A percentile compares a stretch with the other conserved stretches of the same genome.
Conservation (phyloP, 202 grass and related monocot species). For the Hordeum pubiflorum region DNA sequence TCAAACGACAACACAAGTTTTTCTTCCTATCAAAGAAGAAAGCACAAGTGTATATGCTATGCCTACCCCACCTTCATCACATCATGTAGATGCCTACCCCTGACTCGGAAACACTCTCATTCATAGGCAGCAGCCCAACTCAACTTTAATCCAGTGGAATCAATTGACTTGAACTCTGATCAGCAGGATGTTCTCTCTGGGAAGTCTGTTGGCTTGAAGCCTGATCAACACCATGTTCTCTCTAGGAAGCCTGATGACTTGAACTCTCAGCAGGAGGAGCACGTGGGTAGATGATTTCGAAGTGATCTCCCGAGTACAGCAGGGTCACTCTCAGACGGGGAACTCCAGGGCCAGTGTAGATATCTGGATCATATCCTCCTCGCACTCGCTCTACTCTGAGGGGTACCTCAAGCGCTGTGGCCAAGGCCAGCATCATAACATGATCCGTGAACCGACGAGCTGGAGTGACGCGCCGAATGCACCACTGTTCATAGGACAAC, state of each 20-base stretch:
- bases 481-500: slow-evolving; percentile 33
- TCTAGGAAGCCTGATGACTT: neutral
- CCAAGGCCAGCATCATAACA: slow-evolving; percentile 21
- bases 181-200: neutral
- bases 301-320: slow-evolving; percentile 19
- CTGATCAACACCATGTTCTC: neutral
- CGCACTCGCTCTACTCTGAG: slow-evolving; percentile 11
- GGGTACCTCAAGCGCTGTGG: slow-evolving; percentile 1
- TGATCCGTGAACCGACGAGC: neutral
- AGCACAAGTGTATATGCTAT: neutral
- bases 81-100: neutral
- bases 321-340: slow-evolving; percentile 23
- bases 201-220: neutral
- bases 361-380: neutral
- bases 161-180: neutral
- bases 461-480: neutral
- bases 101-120: too few relatives aligned
- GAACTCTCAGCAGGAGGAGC: neutral
- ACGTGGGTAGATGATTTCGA: slow-evolving; percentile 28
- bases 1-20: neutral
- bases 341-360: slow-evolving; percentile 5
- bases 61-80: neutral
- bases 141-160: neutral
- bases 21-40: neutral
- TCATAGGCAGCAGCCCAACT: neutral